Evolutionary conservation across 441 rosid species (phyloP).

Genomic region (Erodium moschatum): DNA sequence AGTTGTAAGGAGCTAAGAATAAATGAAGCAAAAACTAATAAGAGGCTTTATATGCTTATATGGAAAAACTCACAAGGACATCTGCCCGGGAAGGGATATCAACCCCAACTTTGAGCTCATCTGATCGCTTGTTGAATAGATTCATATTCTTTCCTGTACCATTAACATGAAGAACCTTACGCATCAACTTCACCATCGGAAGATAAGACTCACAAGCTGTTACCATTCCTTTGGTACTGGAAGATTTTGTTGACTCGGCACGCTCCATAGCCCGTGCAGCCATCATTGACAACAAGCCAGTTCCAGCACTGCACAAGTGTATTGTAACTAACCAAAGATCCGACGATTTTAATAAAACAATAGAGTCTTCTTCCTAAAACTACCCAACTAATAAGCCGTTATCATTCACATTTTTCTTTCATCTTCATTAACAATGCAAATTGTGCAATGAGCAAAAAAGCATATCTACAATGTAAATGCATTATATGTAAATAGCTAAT

Average conservation of each 20-base stretch:
- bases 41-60: neutral
- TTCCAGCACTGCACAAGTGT: conserved; percentile 70
- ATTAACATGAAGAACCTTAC: conserved; percentile 64
- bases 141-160: conserved; percentile 48
- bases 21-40: neutral
- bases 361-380: neutral
- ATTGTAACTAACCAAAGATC: neutral
- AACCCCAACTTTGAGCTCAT: conserved; percentile 55
- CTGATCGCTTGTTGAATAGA: conserved; percentile 70
- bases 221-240: conserved; percentile 32
- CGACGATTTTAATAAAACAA: neutral
- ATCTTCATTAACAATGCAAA: conserved; percentile 9
- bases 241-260: conserved; percentile 17
- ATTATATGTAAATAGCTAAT: neutral
- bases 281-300: conserved; percentile 96
- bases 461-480: neutral
- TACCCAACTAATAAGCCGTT: neutral
- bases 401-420: neutral
- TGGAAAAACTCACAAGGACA: conserved; percentile 53
- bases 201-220: conserved; percentile 93
- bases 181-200: conserved; percentile 89
- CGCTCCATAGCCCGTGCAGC: conserved; percentile 63
- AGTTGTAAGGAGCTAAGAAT: conserved; percentile 1
- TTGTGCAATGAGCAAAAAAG: neutral
- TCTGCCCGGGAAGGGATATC: conserved; percentile 73